Conservation (phyloP, 768 basidiomycete genomes). For the Mycena pura region DNA sequence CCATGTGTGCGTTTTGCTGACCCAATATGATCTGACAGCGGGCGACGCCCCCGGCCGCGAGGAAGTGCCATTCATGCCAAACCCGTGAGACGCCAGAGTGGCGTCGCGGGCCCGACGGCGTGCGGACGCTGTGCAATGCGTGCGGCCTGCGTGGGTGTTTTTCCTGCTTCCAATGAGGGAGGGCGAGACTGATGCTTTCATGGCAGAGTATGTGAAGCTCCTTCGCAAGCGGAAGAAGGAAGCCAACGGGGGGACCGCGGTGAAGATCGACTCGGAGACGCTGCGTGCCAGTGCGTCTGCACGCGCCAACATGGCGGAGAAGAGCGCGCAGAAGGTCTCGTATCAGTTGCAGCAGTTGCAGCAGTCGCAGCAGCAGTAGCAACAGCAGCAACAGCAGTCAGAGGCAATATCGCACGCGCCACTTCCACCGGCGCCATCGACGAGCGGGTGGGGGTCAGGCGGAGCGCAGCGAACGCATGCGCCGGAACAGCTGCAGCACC, state of each 20-base stretch:
- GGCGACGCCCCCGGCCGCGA: constrained; percentile 85
- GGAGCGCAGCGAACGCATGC: constrained; percentile 32
- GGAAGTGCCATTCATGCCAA: constrained; percentile 88
- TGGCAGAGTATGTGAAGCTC: constrained; percentile 80
- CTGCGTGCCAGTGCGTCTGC: constrained; percentile 78
- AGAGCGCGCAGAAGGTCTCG: constrained; percentile 46
- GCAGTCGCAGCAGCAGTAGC: constrained; percentile 29
- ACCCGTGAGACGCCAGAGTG: constrained; percentile 90
- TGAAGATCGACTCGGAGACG: constrained; percentile 76
- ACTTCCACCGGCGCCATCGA: constrained; percentile 27
- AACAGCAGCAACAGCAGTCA: constrained; percentile 16
- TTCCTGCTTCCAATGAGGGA: background rate
- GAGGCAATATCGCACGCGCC: constrained; percentile 23
- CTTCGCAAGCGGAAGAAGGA: constrained; percentile 80
- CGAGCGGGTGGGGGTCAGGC: constrained; percentile 30
- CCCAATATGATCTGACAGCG: constrained; percentile 71
- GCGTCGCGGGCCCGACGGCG: constrained; percentile 85
- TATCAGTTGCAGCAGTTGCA: constrained; percentile 40
- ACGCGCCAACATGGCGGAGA: constrained; percentile 43
- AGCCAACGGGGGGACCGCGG: constrained; percentile 52
- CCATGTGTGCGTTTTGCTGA: constrained; percentile 2
- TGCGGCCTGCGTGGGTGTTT: constrained; percentile 78
- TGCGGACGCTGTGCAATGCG: constrained; percentile 84
- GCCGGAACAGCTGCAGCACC: constrained; percentile 44
- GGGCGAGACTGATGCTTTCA: background rate